Base-by-base conservation (phyloP, 2,329 filamentous ascomycete genomes). In the Colletotrichum truncatum region DNA sequence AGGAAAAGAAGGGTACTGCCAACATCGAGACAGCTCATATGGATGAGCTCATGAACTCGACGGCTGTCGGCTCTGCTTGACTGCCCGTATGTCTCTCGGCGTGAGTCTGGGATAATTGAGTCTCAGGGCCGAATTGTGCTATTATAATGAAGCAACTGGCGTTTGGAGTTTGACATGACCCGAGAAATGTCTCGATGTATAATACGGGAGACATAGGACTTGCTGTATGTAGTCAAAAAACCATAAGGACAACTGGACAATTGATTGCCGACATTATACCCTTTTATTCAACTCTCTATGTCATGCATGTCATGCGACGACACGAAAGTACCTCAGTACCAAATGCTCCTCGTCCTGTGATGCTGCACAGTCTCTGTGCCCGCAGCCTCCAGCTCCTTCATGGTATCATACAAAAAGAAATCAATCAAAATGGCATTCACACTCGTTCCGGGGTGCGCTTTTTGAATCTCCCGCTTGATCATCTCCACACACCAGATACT, bases 401-500 rank as follows among this genome's bases (percentile, higher is more conserved):
- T 94, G 16, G 91, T 89, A 79, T 99, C 96, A 75, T 99, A 99
- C 59, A 99, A 82, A 77, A 98, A 97, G 79, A 98, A 99, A 78
- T 99, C 96, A 68, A 99, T 96, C 71, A 99, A 78, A 38, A 98
- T 93, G 25, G 96, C 94, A 75, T 99, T 99, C 70, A 91, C 78
- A 55, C 87, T 83, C 1, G 89, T 85, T 9, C 91, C 89, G 1
- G 94, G 92, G 72, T 98, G 89, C 12, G 87, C 78, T 46, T 84
- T 86, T 61, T 90, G 73, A 53, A 99, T 98, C 75, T 98, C 93
- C 32, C 91, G 86, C 56, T 89, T 85, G 68, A 99, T 91, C 68
- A 98, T 81, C 77, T 99, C 96, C 1, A 98, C 92, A 67, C 93
- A 96, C 94, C 95, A 98, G 70, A 99, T 97, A 73, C 93, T 97